A percentile compares a stretch with the other conserved stretches of the same genome.
These are phyloP conservation scores for Lippia alba DNA, from an alignment of 305 asterid species.

Conservation along the genomic window DNA sequence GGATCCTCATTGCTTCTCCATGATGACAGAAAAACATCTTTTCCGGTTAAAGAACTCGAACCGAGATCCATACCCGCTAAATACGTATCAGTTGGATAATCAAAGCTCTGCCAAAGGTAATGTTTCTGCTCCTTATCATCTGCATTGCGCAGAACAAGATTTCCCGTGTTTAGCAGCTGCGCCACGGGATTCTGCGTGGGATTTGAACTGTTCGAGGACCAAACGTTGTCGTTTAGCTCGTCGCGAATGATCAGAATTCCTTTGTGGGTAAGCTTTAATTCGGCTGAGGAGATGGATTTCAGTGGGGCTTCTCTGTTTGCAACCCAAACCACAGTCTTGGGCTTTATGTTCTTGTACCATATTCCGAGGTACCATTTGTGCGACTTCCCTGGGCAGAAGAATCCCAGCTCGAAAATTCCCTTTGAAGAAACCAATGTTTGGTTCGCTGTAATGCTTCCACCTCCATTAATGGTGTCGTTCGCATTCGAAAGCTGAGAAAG, in stretches of 20 bases:
- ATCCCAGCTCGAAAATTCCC: too few relatives aligned
- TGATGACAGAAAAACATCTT: conserved; percentile 31
- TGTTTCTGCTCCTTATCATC: conserved; percentile 21
- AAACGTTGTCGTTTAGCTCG: too few relatives aligned
- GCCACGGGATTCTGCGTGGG: background rate
- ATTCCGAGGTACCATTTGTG: too few relatives aligned
- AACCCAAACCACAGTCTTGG: conserved; percentile 42
- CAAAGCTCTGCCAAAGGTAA: conserved; percentile 47
- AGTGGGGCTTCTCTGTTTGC: conserved; percentile 39
- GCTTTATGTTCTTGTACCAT: background rate
- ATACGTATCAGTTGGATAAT: conserved; percentile 35
- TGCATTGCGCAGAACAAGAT: background rate
- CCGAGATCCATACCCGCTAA: conserved; percentile 46
- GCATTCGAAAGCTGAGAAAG: too few relatives aligned
- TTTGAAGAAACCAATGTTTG: too few relatives aligned
- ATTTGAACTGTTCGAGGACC: too few relatives aligned
- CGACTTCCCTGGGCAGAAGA: too few relatives aligned
- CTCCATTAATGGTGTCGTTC: too few relatives aligned
- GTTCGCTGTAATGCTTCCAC: too few relatives aligned
- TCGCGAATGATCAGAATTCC: too few relatives aligned
- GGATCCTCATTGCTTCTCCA: too few relatives aligned
- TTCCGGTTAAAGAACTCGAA: conserved; percentile 33
- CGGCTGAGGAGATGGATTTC: background rate
- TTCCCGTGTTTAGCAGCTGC: background rate
- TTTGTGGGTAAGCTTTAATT: too few relatives aligned